Base-by-base conservation (phyloP, 768 basidiomycete genomes). In the Obba rivulosa region DNA sequence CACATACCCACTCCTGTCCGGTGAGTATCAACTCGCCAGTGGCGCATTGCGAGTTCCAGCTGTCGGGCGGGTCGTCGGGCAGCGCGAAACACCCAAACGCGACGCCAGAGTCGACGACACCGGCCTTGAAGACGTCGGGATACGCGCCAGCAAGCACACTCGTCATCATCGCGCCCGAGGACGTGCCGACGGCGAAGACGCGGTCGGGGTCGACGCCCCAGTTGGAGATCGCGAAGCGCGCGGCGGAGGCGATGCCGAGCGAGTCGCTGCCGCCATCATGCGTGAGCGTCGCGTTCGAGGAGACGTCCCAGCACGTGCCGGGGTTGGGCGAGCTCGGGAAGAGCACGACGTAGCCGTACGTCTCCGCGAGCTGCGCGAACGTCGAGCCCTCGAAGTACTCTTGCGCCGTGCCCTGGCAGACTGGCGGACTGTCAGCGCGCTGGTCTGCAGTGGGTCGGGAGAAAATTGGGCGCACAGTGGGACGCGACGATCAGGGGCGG, bases 121-220 rank as follows among this genome's bases (percentile, higher is more conserved):
- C 77, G 11, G 76, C 79, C 36, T 54, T 50, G 66, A 78, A 77
- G 39, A 81, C 58, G 47, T 80, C 74, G 9, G 78, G 78, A 63
- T 80, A 79, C 13, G 75, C 72, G 25, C 76, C 78, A 38, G 66
- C 63, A 36, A 80, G 65, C 20, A 79, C 78, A 55, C 74, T 76
- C 48, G 78, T 79, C 78, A 80, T 80, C 79, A 80, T 81, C 47
- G 70, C 70, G 39, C 78, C 79, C 2, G 77, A 79, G 4, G 73
- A 74, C 3, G 70, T 69, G 11, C 78, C 79, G 28, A 75, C 75
- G 21, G 70, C 72, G 60, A 72, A 80, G 49, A 80, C 77, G 34
- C 69, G 67, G 35, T 41, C 56, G 2, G 74, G 35, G 52, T 78
- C 72, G 31, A 76, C 77, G 28, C 67, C 68, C 50, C 66, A 77